These are phyloP conservation scores for Curvularia spicifera DNA, from an alignment of 2,329 filamentous ascomycete genomes.

Conservation along the genomic window DNA sequence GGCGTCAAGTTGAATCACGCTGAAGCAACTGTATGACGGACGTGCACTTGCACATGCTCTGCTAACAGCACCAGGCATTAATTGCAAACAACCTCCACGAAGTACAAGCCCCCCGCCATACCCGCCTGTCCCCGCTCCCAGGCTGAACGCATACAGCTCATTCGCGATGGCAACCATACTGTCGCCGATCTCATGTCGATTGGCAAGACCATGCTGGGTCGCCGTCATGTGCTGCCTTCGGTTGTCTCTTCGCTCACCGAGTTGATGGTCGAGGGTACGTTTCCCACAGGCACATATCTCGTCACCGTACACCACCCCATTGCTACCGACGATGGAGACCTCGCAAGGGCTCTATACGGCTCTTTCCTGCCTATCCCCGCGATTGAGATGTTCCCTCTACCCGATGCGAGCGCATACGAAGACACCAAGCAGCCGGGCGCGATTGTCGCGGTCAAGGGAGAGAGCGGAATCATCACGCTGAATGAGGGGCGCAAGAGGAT, in stretches of 20 bases:
- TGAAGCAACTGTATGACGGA: conserved; percentile 74
- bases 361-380: conserved; percentile 85
- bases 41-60: background rate
- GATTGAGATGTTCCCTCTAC: conserved; percentile 69
- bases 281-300: conserved; percentile 87
- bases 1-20: conserved; percentile 89
- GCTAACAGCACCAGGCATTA: conserved; percentile 64
- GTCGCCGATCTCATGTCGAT: conserved; percentile 94
- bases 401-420: conserved; percentile 70
- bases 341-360: conserved; percentile 86
- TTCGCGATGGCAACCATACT: conserved; percentile 92
- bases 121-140: conserved; percentile 11
- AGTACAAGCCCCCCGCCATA: conserved; percentile 50
- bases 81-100: conserved; percentile 92
- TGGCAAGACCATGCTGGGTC: conserved; percentile 89
- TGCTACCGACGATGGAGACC: conserved; percentile 81
- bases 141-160: conserved; percentile 64
- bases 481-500: conserved; percentile 78
- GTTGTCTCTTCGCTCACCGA: conserved; percentile 80
- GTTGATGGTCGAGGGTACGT: conserved; percentile 94
- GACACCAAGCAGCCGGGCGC: conserved; percentile 77
- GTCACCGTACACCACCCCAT: conserved; percentile 94
- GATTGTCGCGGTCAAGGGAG: conserved; percentile 72
- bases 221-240: conserved; percentile 85
- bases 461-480: conserved; percentile 68